These are phyloP conservation scores for Tarenaya hassleriana DNA, from an alignment of 345 rosid species.

Conservation along the genomic window DNA sequence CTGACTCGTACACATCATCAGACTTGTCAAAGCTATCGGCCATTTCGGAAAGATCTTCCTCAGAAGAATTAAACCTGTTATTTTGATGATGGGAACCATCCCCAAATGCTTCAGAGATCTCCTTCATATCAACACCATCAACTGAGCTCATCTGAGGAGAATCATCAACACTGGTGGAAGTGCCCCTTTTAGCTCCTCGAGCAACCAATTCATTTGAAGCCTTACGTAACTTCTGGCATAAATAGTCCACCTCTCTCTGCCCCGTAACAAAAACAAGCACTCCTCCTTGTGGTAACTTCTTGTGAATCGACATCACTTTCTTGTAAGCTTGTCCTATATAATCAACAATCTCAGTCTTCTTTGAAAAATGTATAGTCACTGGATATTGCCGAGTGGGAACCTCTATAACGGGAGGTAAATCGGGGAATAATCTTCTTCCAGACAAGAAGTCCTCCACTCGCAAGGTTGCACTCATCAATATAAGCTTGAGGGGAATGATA, in stretches of 20 bases:
- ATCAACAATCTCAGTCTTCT: slow-evolving; percentile 77
- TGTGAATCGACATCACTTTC: slow-evolving; percentile 81
- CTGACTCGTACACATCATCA: slow-evolving; percentile 40
- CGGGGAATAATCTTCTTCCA: slow-evolving; percentile 54
- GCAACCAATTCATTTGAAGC: slow-evolving; percentile 47
- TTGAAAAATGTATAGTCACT: slow-evolving; percentile 71
- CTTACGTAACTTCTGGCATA: slow-evolving; percentile 55
- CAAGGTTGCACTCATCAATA: slow-evolving; percentile 94
- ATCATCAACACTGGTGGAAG: slow-evolving; percentile 8
- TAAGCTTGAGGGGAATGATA: slow-evolving; percentile 65
- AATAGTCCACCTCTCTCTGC: slow-evolving; percentile 84
- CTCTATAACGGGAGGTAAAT: slow-evolving; percentile 61
- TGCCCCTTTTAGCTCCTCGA: slow-evolving; percentile 25
- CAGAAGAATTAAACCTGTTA: slow-evolving; percentile 47
- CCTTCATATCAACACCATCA: slow-evolving; percentile 57
- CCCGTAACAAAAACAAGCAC: slow-evolving; percentile 91
- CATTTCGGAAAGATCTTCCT: slow-evolving; percentile 42
- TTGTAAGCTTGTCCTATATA: slow-evolving; percentile 83
- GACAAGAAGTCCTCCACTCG: slow-evolving; percentile 71
- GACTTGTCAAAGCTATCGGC: slow-evolving; percentile 26
- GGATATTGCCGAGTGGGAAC: slow-evolving; percentile 82
- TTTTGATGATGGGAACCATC: slow-evolving; percentile 34
- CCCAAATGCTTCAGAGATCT: slow-evolving; percentile 69
- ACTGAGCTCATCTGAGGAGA: slow-evolving; percentile 30
- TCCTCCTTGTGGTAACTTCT: slow-evolving; percentile 81